Percentiles rank a stretch among this genome's conserved stretches.
Conservation (phyloP, 352 stramenopile species). For the Pythium guiyangense region DNA sequence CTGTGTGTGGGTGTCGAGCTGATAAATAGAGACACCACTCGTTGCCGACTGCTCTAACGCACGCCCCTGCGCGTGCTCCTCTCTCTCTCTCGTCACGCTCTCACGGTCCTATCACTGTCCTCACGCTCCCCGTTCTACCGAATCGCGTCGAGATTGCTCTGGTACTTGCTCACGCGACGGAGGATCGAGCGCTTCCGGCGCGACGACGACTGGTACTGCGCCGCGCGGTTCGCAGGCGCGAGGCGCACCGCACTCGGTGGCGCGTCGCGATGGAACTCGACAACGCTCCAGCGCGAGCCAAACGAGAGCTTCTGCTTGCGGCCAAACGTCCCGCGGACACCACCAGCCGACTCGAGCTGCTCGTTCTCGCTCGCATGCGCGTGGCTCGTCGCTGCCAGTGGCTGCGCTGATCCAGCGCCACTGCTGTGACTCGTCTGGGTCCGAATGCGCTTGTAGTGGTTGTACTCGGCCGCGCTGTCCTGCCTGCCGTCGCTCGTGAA, state of each 20-base stretch:
- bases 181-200: constrained; percentile 35
- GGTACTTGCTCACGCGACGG: constrained; percentile 50
- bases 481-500: constrained; percentile 48
- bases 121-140: too few relatives aligned
- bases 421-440: not conserved
- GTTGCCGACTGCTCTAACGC: not conserved
- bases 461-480: constrained; percentile 40
- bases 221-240: constrained; percentile 17
- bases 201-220: constrained; percentile 24
- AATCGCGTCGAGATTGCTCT: constrained; percentile 24
- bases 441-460: constrained; percentile 34
- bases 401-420: not conserved
- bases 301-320: constrained; percentile 56
- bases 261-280: constrained; percentile 44
- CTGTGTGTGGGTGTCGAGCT: not conserved
- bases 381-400: not conserved
- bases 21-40: constrained; percentile 2
- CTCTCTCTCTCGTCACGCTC: not conserved
- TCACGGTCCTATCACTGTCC: not conserved
- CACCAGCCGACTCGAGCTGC: constrained; percentile 32
- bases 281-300: constrained; percentile 44
- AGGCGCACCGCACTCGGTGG: constrained; percentile 25
- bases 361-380: constrained; percentile 17
- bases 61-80: constrained; percentile 3
- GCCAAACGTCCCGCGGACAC: constrained; percentile 51